These are phyloP conservation scores for Plenodomus tracheiphilus DNA, from an alignment of 2,329 filamentous ascomycete species.

Conservation along the genomic window DNA sequence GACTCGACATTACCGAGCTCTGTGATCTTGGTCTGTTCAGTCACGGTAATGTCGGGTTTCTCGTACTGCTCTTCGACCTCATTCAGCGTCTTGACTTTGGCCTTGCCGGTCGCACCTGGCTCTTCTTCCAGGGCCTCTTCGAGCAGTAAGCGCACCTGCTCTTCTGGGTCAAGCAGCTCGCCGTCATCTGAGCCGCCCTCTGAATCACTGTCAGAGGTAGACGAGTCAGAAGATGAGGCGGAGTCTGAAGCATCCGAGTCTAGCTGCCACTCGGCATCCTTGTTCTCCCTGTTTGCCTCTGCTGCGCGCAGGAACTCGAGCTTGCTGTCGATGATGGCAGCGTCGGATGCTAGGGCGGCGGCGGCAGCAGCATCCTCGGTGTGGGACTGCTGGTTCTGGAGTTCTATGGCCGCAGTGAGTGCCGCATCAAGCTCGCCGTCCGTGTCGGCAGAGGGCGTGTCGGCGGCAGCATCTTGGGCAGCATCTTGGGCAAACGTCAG, in stretches of 20 bases:
- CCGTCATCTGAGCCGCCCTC: slow-evolving; percentile 66
- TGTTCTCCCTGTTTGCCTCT: slow-evolving; percentile 51
- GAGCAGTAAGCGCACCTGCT: slow-evolving; percentile 85
- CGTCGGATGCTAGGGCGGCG: neutral
- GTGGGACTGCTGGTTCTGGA: slow-evolving; percentile 13
- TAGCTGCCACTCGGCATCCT: slow-evolving; percentile 79
- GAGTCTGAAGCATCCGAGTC: slow-evolving; percentile 65
- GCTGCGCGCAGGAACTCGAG: slow-evolving; percentile 51
- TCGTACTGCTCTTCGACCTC: slow-evolving; percentile 60
- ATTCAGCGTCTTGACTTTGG: slow-evolving; percentile 77
- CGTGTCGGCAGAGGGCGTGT: slow-evolving; percentile 15
- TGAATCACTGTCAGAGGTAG: slow-evolving; percentile 50
- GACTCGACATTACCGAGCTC: slow-evolving; percentile 75
- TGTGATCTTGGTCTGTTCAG: slow-evolving; percentile 73
- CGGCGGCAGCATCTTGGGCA: slow-evolving; percentile 24
- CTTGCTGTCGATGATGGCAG: slow-evolving; percentile 26
- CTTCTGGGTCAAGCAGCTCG: slow-evolving; percentile 74
- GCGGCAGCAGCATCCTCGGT: slow-evolving; percentile 8
- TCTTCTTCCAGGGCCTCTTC: slow-evolving; percentile 81
- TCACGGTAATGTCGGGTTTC: slow-evolving; percentile 79
- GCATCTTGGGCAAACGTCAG: slow-evolving; percentile 29
- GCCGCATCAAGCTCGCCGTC: slow-evolving; percentile 23
- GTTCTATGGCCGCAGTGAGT: slow-evolving; percentile 15
- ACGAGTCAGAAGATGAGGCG: slow-evolving; percentile 52
- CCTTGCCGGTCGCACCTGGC: slow-evolving; percentile 67